Evolutionary conservation across 768 basidiomycete genomes (phyloP).

Genomic region (Tricholoma furcatifolium): DNA sequence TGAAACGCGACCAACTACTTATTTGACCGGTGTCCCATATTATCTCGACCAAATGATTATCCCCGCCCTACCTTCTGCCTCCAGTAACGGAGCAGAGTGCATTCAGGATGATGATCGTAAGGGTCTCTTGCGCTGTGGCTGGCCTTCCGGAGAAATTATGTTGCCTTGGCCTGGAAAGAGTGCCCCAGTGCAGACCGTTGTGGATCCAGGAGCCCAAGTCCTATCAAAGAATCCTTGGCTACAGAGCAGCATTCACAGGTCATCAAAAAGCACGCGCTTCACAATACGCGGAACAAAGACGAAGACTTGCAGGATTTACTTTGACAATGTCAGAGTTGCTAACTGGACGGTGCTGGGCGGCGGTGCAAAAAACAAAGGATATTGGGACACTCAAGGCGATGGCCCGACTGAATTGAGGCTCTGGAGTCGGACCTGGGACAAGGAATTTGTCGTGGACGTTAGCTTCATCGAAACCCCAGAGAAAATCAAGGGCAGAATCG

Average conservation of each 20-base stretch:
- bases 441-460: conserved; percentile 44
- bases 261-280: conserved; percentile 26
- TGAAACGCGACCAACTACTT: conserved; percentile 36
- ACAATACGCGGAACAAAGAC: conserved; percentile 52
- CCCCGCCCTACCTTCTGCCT: conserved; percentile 22
- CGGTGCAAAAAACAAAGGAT: conserved; percentile 9
- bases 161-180: conserved; percentile 19
- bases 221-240: conserved; percentile 18
- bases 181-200: background rate
- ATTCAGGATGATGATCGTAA: conserved; percentile 13
- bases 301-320: conserved; percentile 57
- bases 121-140: conserved; percentile 24
- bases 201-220: background rate
- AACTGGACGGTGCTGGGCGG: conserved; percentile 8
- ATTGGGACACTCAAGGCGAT: conserved; percentile 12
- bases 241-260: conserved; percentile 12
- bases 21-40: conserved; percentile 41
- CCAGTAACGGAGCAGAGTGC: conserved; percentile 15
- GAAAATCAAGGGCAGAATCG: conserved; percentile 35
- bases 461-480: conserved; percentile 42
- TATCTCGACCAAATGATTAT: conserved; percentile 46
- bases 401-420: conserved; percentile 40
- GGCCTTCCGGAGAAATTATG: conserved; percentile 24
- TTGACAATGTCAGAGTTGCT: conserved; percentile 31
- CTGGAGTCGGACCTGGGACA: conserved; percentile 54